Evolutionary conservation across 345 rosid species (phyloP), one percentile per base, ranked within the genome.

Genomic region (Heritiera littoralis): DNA sequence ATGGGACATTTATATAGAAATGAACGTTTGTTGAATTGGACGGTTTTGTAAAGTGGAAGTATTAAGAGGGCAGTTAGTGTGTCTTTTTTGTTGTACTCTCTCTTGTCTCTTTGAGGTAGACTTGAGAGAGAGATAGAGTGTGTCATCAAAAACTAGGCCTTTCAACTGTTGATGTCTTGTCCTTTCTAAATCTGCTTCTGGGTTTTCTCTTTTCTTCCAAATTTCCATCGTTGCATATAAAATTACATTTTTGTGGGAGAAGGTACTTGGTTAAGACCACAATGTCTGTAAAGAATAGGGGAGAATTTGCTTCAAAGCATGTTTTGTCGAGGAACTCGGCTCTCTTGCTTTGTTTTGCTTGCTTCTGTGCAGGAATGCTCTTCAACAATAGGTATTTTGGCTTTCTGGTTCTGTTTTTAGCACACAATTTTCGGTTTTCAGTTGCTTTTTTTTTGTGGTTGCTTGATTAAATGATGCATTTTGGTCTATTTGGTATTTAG

Each of bases 331-430:
- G 92, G 83, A 90, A 89, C n/a, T 85, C 78, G 90, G 77, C 88
- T 40, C 41, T 91, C 83, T 77, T 92, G 63, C 90, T 95, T 77
- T 95, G 93, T 78, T 60, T 91, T 78, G 61, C 87, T 49, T 87
- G 97, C 86, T 95, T 95, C 87, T 87, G 88, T 67, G 87, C 89
- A 11, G 98, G 97, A 78, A 85, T 89, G 90, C 80, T 92, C 87
- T 90, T 95, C 97, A 90, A 91, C 52, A 92, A 91, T 81, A 89
- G 97, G 98, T 91, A 76, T 67, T 79, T 64, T 38, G 54, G 48
- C 48, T 11, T 35, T 28, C 23, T 72, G 78, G 81, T 69, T 66
- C 28, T 54, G 38, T 66, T 75, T 30, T 45, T 79, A 66, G 4
- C 28, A 12, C 72, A 52, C 54, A 77, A 54, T 60, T 60, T 23